phyloP scores from a whole-genome alignment of 1,284 basidiomycete genomes.

The Melampsora medusae region DNA sequence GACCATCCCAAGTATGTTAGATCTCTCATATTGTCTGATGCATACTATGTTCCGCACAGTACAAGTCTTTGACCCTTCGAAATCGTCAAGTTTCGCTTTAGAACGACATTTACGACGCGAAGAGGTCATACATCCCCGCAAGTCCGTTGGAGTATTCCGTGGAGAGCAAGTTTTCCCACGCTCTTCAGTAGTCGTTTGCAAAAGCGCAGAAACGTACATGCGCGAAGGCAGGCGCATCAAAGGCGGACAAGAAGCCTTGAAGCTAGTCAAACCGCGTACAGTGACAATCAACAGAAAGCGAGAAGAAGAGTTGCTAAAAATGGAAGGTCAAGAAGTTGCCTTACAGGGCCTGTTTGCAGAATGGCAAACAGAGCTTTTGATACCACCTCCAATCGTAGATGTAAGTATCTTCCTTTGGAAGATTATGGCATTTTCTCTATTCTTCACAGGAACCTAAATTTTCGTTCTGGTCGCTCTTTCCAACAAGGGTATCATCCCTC shows the following conservation, averaged over 20 bases:
- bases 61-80: background rate
- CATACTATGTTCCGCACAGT: too few relatives aligned
- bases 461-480: background rate
- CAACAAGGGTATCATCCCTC: slow-evolving; percentile 78
- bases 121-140: slow-evolving; percentile 78
- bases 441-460: background rate
- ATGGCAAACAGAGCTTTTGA: slow-evolving; percentile 79
- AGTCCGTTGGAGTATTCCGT: slow-evolving; percentile 82
- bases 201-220: slow-evolving; percentile 93
- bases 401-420: slow-evolving; percentile 52
- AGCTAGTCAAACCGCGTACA: slow-evolving; percentile 81
- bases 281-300: slow-evolving; percentile 78
- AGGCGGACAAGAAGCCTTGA: slow-evolving; percentile 71
- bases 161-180: slow-evolving; percentile 91
- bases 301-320: slow-evolving; percentile 71
- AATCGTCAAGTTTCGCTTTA: slow-evolving; percentile 65
- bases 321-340: slow-evolving; percentile 62
- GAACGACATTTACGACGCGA: slow-evolving; percentile 82
- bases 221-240: slow-evolving; percentile 74
- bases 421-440: too few relatives aligned
- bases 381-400: slow-evolving; percentile 74
- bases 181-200: slow-evolving; percentile 74
- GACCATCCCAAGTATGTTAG: slow-evolving; percentile 71
- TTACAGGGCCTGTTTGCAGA: slow-evolving; percentile 84
- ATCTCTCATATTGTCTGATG: background rate